Base-by-base conservation (phyloP, 805 yeast species). In the Saturnispora kantuleensis region DNA sequence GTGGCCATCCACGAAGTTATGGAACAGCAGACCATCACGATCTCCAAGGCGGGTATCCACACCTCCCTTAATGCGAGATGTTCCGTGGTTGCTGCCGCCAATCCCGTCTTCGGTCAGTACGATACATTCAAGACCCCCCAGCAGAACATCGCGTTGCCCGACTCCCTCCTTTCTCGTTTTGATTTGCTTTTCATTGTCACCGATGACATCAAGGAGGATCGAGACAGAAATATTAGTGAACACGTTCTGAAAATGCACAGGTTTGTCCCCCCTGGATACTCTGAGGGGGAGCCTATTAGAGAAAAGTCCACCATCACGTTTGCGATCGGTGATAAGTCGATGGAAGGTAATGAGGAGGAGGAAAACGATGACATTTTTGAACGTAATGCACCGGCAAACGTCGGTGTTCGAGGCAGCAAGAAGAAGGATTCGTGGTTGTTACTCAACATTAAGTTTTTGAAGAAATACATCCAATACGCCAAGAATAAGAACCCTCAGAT, bases 1-100 rank as follows among this genome's bases (percentile, higher is more conserved):
- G 97, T 93, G 42, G 97, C 97, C 1, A 93, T 93, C 58, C 98
- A 93, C 66, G 98, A 93, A 74, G 98, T 93, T 41, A 93, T 93
- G 98, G 98, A 93, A 69, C 98, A 93, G 67, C 98, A 93, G 64
- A 93, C 98, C 0, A 96, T 90, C 28, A 89, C 97, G 2, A 89
- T 90, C 58, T 95, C 97, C 42, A 90, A 90, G 63, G 98, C 97
- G 5, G 98, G 98, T 51, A 90, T 90, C 56, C 97, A 90, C 63
- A 89, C 97, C 2, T 84, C 97, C 5, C 73, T 90, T 54, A 90
- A 90, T 60, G 97, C 98, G 11, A 78, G 98, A 57, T 90, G 97
- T 68, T 84, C 95, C 28, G 97, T 90, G 13, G 76, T 90, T 52
- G 97, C 97, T 1, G 98, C 98, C 31, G 98, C 98, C 7, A 90